Percentiles rank a stretch among this genome's conserved stretches.
Conservation (phyloP, 345 rosid genomes). For the Reutealis trisperma region DNA sequence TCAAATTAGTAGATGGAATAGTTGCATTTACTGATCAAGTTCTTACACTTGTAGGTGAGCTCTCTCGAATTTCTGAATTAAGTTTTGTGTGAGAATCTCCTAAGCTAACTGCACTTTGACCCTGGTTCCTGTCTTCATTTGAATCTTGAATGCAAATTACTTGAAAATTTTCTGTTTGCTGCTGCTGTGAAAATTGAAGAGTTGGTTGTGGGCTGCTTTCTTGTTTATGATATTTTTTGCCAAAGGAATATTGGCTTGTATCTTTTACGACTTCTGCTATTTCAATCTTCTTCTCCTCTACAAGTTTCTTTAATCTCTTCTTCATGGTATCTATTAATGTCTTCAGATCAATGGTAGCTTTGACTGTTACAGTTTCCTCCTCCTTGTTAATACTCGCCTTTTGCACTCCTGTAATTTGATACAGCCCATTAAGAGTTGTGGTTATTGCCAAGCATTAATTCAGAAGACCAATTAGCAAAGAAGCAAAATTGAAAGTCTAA, state of each 20-base stretch:
- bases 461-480: background rate
- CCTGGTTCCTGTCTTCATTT: background rate
- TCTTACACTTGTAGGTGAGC: background rate
- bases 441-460: background rate
- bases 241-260: background rate
- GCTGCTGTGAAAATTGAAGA: background rate
- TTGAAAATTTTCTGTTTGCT: background rate
- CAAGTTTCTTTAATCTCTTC: constrained; percentile 3
- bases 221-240: background rate
- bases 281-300: background rate
- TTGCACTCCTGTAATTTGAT: background rate
- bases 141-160: background rate
- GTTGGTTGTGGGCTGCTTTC: background rate
- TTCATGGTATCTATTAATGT: background rate
- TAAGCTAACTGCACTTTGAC: background rate
- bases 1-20: too few species aligned
- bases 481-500: background rate
- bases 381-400: background rate
- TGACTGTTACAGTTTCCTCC: constrained; percentile 8
- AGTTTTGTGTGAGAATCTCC: background rate
- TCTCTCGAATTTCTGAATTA: background rate
- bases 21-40: background rate
- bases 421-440: background rate
- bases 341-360: background rate
- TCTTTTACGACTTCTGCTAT: background rate